phyloP scores from a whole-genome alignment of 169 alveolate species.

The Plasmodium billcollinsi region DNA sequence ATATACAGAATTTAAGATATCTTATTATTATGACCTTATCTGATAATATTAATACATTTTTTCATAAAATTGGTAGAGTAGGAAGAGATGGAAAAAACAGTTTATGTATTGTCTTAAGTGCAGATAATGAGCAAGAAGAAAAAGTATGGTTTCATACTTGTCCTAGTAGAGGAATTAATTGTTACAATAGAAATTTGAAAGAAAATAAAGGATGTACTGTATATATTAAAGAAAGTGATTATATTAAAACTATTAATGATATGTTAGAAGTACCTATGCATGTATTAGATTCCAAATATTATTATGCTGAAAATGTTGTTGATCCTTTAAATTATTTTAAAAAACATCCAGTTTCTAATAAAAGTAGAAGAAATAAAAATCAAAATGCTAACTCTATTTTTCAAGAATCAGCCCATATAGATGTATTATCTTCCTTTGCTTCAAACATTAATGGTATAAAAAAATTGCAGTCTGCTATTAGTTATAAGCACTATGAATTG shows the following conservation, averaged over 20 bases:
- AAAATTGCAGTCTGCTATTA: constrained; percentile 44
- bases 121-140: constrained; percentile 69
- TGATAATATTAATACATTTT: constrained; percentile 77
- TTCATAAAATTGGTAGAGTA: constrained; percentile 81
- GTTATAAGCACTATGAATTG: constrained; percentile 49
- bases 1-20: constrained; percentile 90
- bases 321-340: constrained; percentile 63
- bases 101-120: constrained; percentile 75
- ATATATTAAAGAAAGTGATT: constrained; percentile 72
- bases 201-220: constrained; percentile 79
- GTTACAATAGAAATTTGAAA: constrained; percentile 75
- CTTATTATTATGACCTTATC: constrained; percentile 77
- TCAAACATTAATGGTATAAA: constrained; percentile 18
- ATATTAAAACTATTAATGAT: constrained; percentile 56
- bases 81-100: constrained; percentile 79
- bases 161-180: constrained; percentile 54
- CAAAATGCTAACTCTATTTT: constrained; percentile 42
- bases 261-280: constrained; percentile 73
- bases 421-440: constrained; percentile 8
- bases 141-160: constrained; percentile 81
- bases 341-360: constrained; percentile 23
- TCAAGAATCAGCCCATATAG: constrained; percentile 18
- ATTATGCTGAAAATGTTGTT: constrained; percentile 58
- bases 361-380: constrained; percentile 51
- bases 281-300: constrained; percentile 48